These are phyloP conservation scores for Curvularia sp. DNA, from an alignment of 2,329 filamentous ascomycete species.

Conservation along the genomic window DNA sequence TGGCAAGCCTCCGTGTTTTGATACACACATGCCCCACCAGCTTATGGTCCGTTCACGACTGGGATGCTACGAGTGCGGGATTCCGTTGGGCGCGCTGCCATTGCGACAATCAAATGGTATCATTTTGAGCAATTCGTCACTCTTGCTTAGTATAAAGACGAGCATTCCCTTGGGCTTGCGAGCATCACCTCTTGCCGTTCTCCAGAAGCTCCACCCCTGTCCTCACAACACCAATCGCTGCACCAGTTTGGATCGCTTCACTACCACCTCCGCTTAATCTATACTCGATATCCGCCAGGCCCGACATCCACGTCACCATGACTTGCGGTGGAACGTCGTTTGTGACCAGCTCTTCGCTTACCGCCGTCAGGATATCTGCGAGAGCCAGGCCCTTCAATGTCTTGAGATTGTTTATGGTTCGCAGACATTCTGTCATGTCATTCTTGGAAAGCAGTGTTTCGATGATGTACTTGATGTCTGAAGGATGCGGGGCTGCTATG, in stretches of 20 bases:
- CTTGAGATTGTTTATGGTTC: slow-evolving; percentile 88
- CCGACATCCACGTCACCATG: slow-evolving; percentile 89
- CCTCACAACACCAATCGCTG: slow-evolving; percentile 86
- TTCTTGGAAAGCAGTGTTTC: slow-evolving; percentile 81
- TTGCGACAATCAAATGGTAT: slow-evolving; percentile 17
- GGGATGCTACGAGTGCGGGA: not conserved
- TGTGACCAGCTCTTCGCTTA: slow-evolving; percentile 81
- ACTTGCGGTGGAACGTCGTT: slow-evolving; percentile 86
- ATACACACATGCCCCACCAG: slow-evolving; percentile 10
- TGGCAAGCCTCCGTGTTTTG: slow-evolving; percentile 9
- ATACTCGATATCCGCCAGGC: slow-evolving; percentile 91
- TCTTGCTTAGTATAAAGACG: not conserved
- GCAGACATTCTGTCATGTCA: slow-evolving; percentile 88
- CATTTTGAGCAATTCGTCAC: slow-evolving; percentile 8
- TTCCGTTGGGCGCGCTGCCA: slow-evolving; percentile 2
- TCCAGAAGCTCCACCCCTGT: slow-evolving; percentile 77
- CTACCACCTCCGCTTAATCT: slow-evolving; percentile 85
- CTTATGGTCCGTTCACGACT: slow-evolving; percentile 1
- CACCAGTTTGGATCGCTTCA: slow-evolving; percentile 89
- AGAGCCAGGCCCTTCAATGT: slow-evolving; percentile 83
- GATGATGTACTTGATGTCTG: slow-evolving; percentile 84
- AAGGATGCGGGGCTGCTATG: slow-evolving; percentile 91
- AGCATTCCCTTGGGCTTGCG: not conserved
- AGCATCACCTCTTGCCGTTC: slow-evolving; percentile 37
- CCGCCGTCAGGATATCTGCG: slow-evolving; percentile 88